Evolutionary conservation across 2,329 filamentous ascomycete genomes (phyloP).

Genomic region (Tolypocladium sp.): DNA sequence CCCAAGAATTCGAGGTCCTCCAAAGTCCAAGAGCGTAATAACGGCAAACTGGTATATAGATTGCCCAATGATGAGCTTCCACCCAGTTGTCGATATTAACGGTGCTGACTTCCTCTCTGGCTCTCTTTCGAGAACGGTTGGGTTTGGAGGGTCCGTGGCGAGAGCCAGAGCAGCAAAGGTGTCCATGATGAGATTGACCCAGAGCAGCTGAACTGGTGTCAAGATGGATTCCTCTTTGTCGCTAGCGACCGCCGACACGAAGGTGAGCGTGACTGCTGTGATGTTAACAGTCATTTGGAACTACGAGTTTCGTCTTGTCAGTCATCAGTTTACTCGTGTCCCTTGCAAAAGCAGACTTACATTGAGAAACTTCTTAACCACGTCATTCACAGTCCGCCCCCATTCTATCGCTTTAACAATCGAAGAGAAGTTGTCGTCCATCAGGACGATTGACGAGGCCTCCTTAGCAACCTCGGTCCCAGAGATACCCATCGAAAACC

Average conservation of each 20-base stretch:
- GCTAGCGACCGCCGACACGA: slow-evolving; percentile 52
- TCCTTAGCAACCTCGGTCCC: slow-evolving; percentile 62
- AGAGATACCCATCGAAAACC: slow-evolving; percentile 59
- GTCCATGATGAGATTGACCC: slow-evolving; percentile 64
- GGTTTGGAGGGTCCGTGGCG: slow-evolving; percentile 53
- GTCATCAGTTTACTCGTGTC: background rate
- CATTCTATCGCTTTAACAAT: slow-evolving; percentile 60
- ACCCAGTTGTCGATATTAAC: slow-evolving; percentile 49
- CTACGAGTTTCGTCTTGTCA: slow-evolving; percentile 13
- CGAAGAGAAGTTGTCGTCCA: slow-evolving; percentile 58
- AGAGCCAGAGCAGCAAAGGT: slow-evolving; percentile 58
- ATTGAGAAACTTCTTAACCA: slow-evolving; percentile 60
- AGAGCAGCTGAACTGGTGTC: slow-evolving; percentile 57
- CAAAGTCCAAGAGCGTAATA: slow-evolving; percentile 50
- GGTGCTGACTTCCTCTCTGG: slow-evolving; percentile 56
- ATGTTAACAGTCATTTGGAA: slow-evolving; percentile 65
- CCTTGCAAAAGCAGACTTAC: slow-evolving; percentile 13
- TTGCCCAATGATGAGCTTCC: slow-evolving; percentile 58
- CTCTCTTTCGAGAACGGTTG: slow-evolving; percentile 44
- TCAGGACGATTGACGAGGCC: slow-evolving; percentile 57
- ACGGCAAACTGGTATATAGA: slow-evolving; percentile 51
- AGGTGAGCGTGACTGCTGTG: slow-evolving; percentile 56
- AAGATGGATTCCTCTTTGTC: slow-evolving; percentile 46
- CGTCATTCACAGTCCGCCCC: slow-evolving; percentile 61
- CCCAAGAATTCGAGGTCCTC: slow-evolving; percentile 43